Evolutionary conservation across 2,329 filamentous ascomycete genomes (phyloP).

Genomic region (Grosmannia huntii): DNA sequence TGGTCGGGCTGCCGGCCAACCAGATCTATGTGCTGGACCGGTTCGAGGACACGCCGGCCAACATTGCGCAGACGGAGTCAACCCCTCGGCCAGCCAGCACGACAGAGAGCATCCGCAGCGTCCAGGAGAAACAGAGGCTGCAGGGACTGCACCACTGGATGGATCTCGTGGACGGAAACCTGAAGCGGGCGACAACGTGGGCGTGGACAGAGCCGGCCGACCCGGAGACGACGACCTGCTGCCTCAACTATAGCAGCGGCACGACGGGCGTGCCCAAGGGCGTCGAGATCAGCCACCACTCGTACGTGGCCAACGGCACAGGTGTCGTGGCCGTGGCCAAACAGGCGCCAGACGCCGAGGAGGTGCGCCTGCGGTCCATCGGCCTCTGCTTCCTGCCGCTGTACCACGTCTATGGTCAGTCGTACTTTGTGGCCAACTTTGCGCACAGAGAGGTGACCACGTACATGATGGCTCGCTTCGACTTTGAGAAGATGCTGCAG

Average conservation of each 20-base stretch:
- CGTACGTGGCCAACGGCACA: conserved; percentile 59
- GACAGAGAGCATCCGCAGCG: conserved; percentile 3
- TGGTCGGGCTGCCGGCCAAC: conserved; percentile 39
- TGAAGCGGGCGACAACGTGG: conserved; percentile 40
- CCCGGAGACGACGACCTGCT: conserved; percentile 42
- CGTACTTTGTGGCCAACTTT: conserved; percentile 50
- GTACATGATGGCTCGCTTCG: conserved; percentile 69
- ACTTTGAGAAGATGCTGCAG: conserved; percentile 59
- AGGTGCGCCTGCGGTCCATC: conserved; percentile 24
- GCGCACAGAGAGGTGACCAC: conserved; percentile 47
- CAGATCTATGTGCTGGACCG: conserved; percentile 55
- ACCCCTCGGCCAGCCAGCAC: conserved; percentile 8
- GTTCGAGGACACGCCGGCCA: conserved; percentile 22
- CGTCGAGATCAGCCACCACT: conserved; percentile 66
- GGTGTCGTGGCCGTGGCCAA: conserved; percentile 38
- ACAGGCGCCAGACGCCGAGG: conserved; percentile 27
- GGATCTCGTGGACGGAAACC: conserved; percentile 37
- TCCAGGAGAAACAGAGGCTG: conserved; percentile 11
- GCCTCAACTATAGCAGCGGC: conserved; percentile 67
- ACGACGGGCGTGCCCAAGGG: conserved; percentile 78
- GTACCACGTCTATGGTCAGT: conserved; percentile 64
- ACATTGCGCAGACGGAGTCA: conserved; percentile 8
- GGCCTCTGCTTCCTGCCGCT: conserved; percentile 61
- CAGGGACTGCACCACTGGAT: conserved; percentile 48
- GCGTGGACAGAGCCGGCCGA: conserved; percentile 47